A percentile compares a stretch with the other conserved stretches of the same genome.
These are phyloP conservation scores for Ciborinia camelliae DNA, from an alignment of 2,329 filamentous ascomycete genomes.

Conservation along the genomic window DNA sequence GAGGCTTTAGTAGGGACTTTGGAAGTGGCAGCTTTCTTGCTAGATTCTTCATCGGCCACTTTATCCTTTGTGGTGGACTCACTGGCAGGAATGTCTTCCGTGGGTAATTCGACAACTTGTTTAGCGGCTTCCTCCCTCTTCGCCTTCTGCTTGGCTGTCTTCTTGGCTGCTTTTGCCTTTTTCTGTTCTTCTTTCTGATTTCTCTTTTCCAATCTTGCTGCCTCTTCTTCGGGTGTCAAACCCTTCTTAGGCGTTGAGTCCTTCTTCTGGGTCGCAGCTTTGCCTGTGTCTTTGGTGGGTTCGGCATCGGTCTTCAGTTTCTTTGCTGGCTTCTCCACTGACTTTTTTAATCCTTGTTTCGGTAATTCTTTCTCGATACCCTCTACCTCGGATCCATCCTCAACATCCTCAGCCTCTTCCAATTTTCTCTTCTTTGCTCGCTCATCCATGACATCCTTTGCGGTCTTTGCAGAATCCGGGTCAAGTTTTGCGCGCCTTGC, in stretches of 20 bases:
- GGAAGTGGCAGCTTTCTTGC: constrained; percentile 22
- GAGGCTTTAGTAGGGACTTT: constrained; percentile 9
- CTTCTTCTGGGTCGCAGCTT: constrained; percentile 41
- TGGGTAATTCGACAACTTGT: constrained; percentile 7
- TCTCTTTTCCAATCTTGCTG: constrained; percentile 20
- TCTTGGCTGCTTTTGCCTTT: constrained; percentile 42
- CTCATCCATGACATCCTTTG: constrained; percentile 91
- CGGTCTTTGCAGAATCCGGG: constrained; percentile 84
- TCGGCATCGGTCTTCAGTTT: constrained; percentile 49
- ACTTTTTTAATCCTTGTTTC: constrained; percentile 57
- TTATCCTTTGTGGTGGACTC: constrained; percentile 23
- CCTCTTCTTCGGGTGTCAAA: constrained; percentile 8
- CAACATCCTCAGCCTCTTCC: constrained; percentile 55
- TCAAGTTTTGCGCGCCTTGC: constrained; percentile 87
- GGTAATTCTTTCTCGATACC: constrained; percentile 60
- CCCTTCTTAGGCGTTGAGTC: constrained; percentile 35
- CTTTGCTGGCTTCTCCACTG: constrained; percentile 43
- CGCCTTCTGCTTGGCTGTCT: constrained; percentile 44
- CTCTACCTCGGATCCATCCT: constrained; percentile 30
- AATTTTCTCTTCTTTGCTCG: constrained; percentile 77
- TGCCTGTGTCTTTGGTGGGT: constrained; percentile 9
- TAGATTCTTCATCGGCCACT: constrained; percentile 3
- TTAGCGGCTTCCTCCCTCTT: constrained; percentile 25
- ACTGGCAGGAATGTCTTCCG: constrained; percentile 30
- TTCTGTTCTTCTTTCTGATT: constrained; percentile 37